These are phyloP conservation scores for Hysterangium stoloniferum DNA, from an alignment of 768 basidiomycete species.

Conservation along the genomic window DNA sequence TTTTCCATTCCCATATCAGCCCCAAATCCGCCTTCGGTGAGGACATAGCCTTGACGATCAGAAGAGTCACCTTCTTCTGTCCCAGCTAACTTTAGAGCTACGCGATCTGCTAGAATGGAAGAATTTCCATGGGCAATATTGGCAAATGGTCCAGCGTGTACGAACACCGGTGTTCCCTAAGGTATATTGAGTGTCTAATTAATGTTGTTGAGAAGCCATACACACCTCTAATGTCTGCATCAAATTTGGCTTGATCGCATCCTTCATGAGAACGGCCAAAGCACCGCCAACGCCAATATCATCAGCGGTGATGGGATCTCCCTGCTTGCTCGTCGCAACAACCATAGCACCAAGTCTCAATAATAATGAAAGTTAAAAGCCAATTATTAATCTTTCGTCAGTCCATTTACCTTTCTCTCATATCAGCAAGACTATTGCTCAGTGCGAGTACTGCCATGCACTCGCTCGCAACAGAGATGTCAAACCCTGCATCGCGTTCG, in stretches of 20 bases:
- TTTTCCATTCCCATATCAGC: slow-evolving; percentile 99
- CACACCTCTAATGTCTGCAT: slow-evolving; percentile 92
- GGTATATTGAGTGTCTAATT: not conserved
- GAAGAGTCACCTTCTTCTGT: slow-evolving; percentile 83
- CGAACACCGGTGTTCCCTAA: slow-evolving; percentile 94
- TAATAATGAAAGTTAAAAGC: not conserved
- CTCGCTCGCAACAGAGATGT: slow-evolving; percentile 96
- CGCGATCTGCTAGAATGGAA: slow-evolving; percentile 94
- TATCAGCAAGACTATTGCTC: slow-evolving; percentile 80
- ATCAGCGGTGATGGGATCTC: slow-evolving; percentile 90
- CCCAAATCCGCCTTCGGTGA: slow-evolving; percentile 98
- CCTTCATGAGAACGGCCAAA: slow-evolving; percentile 95
- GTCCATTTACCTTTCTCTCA: slow-evolving; percentile 55
- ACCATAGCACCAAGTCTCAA: slow-evolving; percentile 85
- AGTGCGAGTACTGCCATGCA: slow-evolving; percentile 97
- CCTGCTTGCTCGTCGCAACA: slow-evolving; percentile 85
- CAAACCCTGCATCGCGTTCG: slow-evolving; percentile 85
- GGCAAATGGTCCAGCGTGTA: slow-evolving; percentile 97
- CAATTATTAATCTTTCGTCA: not conserved
- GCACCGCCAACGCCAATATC: slow-evolving; percentile 94
- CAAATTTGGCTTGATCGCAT: slow-evolving; percentile 97
- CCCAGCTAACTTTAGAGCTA: slow-evolving; percentile 95
- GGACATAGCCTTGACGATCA: slow-evolving; percentile 83
- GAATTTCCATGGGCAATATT: slow-evolving; percentile 99
- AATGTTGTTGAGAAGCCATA: not conserved